Conservation (phyloP, 306 rosid species). For the Prunus fruticosa region DNA sequence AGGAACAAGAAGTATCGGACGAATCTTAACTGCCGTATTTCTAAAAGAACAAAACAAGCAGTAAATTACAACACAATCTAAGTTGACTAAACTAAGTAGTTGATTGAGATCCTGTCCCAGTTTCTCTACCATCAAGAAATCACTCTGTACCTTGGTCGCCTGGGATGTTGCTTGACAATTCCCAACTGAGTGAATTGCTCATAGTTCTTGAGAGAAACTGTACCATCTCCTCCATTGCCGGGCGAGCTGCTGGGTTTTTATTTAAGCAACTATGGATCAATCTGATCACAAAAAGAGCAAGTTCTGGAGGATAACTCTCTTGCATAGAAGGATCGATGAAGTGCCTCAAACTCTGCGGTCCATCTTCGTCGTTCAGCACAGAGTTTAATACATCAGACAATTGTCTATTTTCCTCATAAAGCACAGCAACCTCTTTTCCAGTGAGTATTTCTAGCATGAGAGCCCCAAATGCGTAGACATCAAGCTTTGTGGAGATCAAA, state of each 20-base stretch:
- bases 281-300: conserved; percentile 45
- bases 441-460: conserved; percentile 63
- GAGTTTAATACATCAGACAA: conserved; percentile 34
- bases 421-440: conserved; percentile 63
- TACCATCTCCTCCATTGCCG: conserved; percentile 68
- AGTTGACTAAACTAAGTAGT: background rate
- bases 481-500: conserved; percentile 69
- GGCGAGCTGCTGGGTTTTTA: conserved; percentile 60
- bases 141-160: conserved; percentile 3
- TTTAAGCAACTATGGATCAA: conserved; percentile 46
- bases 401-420: conserved; percentile 32
- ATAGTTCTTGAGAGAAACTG: conserved; percentile 48
- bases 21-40: background rate
- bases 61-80: background rate
- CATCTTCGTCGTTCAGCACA: conserved; percentile 29
- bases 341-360: conserved; percentile 39
- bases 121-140: background rate
- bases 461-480: conserved; percentile 79
- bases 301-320: conserved; percentile 57
- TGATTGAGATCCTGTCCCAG: background rate
- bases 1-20: background rate
- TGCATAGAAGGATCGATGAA: conserved; percentile 56
- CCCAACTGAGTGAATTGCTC: conserved; percentile 68
- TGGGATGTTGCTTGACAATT: conserved; percentile 34
- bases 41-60: background rate